Evolutionary conservation across 805 yeast genomes (phyloP).

Genomic region (Kluyveromyces starmeri): DNA sequence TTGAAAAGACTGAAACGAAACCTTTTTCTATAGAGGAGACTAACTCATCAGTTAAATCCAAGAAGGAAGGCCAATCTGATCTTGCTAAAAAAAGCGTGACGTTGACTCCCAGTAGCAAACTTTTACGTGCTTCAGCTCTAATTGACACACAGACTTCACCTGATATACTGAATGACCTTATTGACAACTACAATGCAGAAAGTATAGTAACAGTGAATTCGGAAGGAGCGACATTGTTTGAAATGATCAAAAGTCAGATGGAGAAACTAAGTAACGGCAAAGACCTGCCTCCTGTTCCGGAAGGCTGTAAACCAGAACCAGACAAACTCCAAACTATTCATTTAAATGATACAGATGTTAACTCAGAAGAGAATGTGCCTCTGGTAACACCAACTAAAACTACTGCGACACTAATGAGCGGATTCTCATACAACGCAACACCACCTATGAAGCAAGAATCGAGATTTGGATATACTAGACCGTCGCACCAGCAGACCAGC

Average conservation of each 20-base stretch:
- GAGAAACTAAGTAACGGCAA: constrained; percentile 1
- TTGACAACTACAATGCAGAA: constrained; percentile 8
- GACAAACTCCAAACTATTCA: too few relatives aligned
- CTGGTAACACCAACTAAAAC: constrained; percentile 3
- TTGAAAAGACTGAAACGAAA: not conserved
- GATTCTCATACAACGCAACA: constrained; percentile 10
- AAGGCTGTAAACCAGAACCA: too few relatives aligned
- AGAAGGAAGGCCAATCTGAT: too few relatives aligned
- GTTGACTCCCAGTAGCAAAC: constrained; percentile 2
- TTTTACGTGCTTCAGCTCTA: constrained; percentile 1
- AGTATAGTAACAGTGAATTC: constrained; percentile 5
- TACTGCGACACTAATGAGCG: constrained; percentile 6
- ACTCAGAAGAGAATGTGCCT: not conserved
- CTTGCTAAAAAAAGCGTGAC: not conserved
- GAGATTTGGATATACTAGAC: too few relatives aligned
- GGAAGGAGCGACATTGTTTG: constrained; percentile 8
- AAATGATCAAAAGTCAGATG: constrained; percentile 5
- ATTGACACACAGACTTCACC: constrained; percentile 2
- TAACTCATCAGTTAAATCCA: too few relatives aligned
- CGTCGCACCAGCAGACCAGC: too few relatives aligned
- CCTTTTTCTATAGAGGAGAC: too few relatives aligned
- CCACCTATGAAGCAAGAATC: constrained; percentile 7
- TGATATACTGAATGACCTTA: constrained; percentile 8
- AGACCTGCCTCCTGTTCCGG: not conserved
- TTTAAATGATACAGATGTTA: not conserved